Evolutionary conservation across 2,329 filamentous ascomycete species (phyloP).

Genomic region (Phialophora tarda): DNA sequence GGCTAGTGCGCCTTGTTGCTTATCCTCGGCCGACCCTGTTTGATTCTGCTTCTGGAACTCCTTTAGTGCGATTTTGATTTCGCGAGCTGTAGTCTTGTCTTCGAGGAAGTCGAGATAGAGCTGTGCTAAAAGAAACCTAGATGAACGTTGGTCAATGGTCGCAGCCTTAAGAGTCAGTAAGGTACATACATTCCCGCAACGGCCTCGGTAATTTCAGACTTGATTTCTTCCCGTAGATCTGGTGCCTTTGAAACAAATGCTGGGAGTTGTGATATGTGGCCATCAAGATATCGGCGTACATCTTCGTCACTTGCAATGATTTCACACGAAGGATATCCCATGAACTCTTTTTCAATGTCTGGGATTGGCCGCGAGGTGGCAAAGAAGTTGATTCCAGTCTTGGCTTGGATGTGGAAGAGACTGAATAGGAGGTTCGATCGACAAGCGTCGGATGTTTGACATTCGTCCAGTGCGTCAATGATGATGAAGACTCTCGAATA

Average conservation of each 20-base stretch:
- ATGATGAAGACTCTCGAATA: slow-evolving; percentile 34
- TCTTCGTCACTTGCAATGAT: slow-evolving; percentile 22
- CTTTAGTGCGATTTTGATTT: slow-evolving; percentile 5
- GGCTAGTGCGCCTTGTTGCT: no score
- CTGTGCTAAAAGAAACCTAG: slow-evolving; percentile 28
- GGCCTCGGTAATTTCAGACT: slow-evolving; percentile 23
- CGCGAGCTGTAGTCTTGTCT: neutral
- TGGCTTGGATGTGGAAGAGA: slow-evolving; percentile 38
- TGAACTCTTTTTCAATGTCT: slow-evolving; percentile 4
- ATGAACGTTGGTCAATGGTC: no score
- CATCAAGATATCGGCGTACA: slow-evolving; percentile 29
- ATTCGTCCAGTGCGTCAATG: slow-evolving; percentile 40
- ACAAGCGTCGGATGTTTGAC: slow-evolving; percentile 1
- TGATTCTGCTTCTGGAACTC: neutral
- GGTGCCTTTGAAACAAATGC: slow-evolving; percentile 15
- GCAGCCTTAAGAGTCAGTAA: neutral
- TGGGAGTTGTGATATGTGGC: slow-evolving; percentile 21
- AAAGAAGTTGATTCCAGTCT: slow-evolving; percentile 1
- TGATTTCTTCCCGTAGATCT: slow-evolving; percentile 20
- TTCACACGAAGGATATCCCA: neutral
- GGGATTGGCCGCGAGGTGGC: slow-evolving; percentile 3
- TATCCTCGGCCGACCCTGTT: slow-evolving; percentile 11
- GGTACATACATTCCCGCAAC: slow-evolving; percentile 38
- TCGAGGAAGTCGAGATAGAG: slow-evolving; percentile 9
- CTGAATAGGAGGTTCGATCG: slow-evolving; percentile 20